A percentile compares a stretch with the other conserved stretches of the same genome.
Conservation (phyloP, 2,329 filamentous ascomycete species). For the Cytospora leucostoma region DNA sequence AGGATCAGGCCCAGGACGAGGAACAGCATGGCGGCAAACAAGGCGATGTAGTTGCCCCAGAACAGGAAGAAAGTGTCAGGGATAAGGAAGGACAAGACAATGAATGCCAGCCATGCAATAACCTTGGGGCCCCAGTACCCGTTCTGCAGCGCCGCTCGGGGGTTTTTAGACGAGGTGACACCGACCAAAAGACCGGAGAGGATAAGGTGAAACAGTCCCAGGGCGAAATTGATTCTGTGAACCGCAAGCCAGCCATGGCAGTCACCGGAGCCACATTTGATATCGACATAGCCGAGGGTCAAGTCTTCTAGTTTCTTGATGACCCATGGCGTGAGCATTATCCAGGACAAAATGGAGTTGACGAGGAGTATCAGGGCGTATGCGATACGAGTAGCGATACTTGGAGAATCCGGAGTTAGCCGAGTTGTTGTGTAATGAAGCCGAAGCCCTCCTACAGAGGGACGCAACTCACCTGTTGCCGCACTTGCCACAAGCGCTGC, state of each 20-base stretch:
- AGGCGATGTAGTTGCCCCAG: constrained; percentile 92
- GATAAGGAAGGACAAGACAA: constrained; percentile 93
- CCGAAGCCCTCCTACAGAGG: background rate
- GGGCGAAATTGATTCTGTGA: constrained; percentile 95
- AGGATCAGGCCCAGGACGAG: constrained; percentile 89
- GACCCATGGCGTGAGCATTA: constrained; percentile 98
- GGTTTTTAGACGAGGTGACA: constrained; percentile 82
- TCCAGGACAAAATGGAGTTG: constrained; percentile 97
- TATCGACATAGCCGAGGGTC: constrained; percentile 93
- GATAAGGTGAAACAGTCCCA: constrained; percentile 89
- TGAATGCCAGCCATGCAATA: constrained; percentile 80
- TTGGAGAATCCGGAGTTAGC: constrained; percentile 40
- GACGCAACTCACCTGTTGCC: constrained; percentile 73
- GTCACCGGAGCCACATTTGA: constrained; percentile 85
- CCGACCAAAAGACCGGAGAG: constrained; percentile 84
- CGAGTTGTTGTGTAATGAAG: constrained; percentile 19
- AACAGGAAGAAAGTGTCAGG: constrained; percentile 93
- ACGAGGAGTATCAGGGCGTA: constrained; percentile 90
- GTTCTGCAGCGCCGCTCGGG: constrained; percentile 87
- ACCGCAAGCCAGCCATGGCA: constrained; percentile 97
- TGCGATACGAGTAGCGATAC: constrained; percentile 94
- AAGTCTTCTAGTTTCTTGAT: constrained; percentile 92
- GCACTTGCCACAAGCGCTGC: constrained; percentile 94
- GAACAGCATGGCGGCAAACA: constrained; percentile 88
- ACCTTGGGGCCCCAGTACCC: constrained; percentile 99